Conservation (phyloP, 768 basidiomycete genomes). For the Termitomyces sp. region DNA sequence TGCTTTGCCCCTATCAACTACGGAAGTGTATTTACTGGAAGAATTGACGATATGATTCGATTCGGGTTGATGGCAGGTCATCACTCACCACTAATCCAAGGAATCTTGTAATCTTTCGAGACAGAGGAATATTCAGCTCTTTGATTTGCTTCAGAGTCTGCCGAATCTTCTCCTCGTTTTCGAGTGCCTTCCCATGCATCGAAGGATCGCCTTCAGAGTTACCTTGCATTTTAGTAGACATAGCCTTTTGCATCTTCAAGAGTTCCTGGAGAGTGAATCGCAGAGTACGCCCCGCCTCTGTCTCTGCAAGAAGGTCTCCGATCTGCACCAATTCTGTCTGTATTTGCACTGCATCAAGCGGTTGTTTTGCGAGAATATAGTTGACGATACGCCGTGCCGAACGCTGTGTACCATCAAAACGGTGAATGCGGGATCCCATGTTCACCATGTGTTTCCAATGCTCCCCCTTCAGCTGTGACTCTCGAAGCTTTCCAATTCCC, state of each 20-base stretch:
- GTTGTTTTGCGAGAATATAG: slow-evolving; percentile 7
- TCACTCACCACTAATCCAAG: slow-evolving; percentile 5
- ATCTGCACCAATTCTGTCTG: slow-evolving; percentile 13
- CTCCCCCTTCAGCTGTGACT: slow-evolving; percentile 11
- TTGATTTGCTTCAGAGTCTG: slow-evolving; percentile 12
- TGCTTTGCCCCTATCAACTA: background rate
- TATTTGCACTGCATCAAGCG: slow-evolving; percentile 11
- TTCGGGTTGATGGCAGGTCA: background rate
- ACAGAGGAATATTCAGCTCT: slow-evolving; percentile 11
- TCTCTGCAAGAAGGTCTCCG: slow-evolving; percentile 11
- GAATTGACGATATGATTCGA: background rate
- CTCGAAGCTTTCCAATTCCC: slow-evolving; percentile 8
- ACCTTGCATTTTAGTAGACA: background rate
- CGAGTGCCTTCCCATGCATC: background rate
- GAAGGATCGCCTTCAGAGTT: background rate
- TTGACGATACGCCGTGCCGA: slow-evolving; percentile 13
- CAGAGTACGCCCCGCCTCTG: slow-evolving; percentile 11
- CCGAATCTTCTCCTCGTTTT: slow-evolving; percentile 11
- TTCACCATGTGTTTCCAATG: slow-evolving; percentile 14
- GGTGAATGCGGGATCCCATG: slow-evolving; percentile 11
- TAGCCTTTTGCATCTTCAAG: slow-evolving; percentile 9
- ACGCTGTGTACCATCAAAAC: slow-evolving; percentile 11
- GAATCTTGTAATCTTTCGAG: slow-evolving; percentile 10
- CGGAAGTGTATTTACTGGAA: background rate
- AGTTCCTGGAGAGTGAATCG: slow-evolving; percentile 13